phyloP scores from a whole-genome alignment of 179 eudicot species.

The Pouteria campechiana region DNA sequence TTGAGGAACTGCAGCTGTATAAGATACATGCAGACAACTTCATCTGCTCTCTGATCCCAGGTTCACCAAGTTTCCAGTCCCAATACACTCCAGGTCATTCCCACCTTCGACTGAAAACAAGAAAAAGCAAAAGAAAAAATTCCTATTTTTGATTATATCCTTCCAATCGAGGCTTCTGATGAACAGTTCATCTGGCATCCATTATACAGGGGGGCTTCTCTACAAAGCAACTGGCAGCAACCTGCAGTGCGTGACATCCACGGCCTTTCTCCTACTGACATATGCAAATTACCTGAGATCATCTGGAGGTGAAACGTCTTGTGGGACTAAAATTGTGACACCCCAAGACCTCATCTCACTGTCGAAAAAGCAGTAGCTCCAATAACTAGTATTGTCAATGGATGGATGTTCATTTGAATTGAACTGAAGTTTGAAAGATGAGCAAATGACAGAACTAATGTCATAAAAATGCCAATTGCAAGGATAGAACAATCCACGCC shows the following conservation, averaged over 20 bases:
- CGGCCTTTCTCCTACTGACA: slow-evolving; percentile 56
- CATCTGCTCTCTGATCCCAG: slow-evolving; percentile 69
- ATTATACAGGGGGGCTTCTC: slow-evolving; percentile 62
- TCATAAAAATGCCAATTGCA: too few species aligned
- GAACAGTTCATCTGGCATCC: background rate
- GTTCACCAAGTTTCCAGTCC: slow-evolving; percentile 48
- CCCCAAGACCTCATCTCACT: slow-evolving; percentile 39
- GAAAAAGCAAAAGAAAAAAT: too few species aligned
- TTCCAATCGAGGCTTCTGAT: background rate
- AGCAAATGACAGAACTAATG: too few species aligned
- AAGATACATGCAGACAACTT: slow-evolving; percentile 74
- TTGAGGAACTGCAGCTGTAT: slow-evolving; percentile 40
- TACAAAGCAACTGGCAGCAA: slow-evolving; percentile 69
- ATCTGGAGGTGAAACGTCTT: slow-evolving; percentile 24
- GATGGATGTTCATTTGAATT: too few species aligned
- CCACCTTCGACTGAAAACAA: too few species aligned
- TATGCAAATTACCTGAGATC: slow-evolving; percentile 63
- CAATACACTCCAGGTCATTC: slow-evolving; percentile 69
- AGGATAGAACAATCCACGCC: too few species aligned
- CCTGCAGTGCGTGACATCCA: slow-evolving; percentile 76
- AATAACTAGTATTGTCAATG: too few species aligned
- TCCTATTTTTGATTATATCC: too few species aligned
- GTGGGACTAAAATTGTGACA: slow-evolving; percentile 40
- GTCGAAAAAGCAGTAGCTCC: slow-evolving; percentile 71
- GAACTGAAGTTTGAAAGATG: too few species aligned